Evolutionary conservation across 768 basidiomycete genomes (phyloP).

Genomic region (Termitomyces titanicus): DNA sequence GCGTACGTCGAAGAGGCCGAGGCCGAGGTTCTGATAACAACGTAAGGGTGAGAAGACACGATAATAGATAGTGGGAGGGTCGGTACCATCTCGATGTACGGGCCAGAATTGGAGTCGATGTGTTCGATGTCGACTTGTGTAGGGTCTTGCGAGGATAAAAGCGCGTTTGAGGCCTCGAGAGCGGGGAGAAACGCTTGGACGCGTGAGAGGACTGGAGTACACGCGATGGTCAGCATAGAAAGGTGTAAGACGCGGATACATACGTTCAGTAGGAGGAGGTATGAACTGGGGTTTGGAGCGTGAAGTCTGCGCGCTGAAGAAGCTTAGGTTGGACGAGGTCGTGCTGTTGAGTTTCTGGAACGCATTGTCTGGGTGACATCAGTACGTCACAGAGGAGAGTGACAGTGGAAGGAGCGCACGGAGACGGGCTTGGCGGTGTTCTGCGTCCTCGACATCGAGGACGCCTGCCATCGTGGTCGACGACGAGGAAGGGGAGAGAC

Average conservation of each 20-base stretch:
- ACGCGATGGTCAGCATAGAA: neutral
- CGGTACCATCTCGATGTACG: slow-evolving; percentile 65
- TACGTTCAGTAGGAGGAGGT: slow-evolving; percentile 47
- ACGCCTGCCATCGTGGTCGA: neutral
- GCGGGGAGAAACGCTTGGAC: slow-evolving; percentile 67
- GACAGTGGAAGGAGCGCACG: neutral
- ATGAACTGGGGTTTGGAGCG: slow-evolving; percentile 22
- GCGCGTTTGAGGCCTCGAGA: slow-evolving; percentile 63
- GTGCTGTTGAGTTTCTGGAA: slow-evolving; percentile 1
- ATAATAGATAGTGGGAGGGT: neutral
- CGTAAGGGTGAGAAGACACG: neutral
- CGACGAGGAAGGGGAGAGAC: no score
- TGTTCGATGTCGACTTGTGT: slow-evolving; percentile 66
- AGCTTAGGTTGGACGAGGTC: neutral
- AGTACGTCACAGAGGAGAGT: neutral
- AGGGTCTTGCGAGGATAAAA: slow-evolving; percentile 48
- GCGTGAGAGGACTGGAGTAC: slow-evolving; percentile 56
- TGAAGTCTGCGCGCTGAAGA: neutral
- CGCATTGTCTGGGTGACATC: neutral
- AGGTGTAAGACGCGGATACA: slow-evolving; percentile 16
- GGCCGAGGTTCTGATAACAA: slow-evolving; percentile 51
- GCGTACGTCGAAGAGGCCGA: slow-evolving; percentile 54
- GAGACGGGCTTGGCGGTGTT: neutral
- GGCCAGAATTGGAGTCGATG: slow-evolving; percentile 40
- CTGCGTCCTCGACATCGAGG: slow-evolving; percentile 7